A percentile compares a stretch with the other conserved stretches of the same genome.
Evolutionary conservation across 2,329 filamentous ascomycete genomes (phyloP).

Genomic region (Xylaria arbuscula): DNA sequence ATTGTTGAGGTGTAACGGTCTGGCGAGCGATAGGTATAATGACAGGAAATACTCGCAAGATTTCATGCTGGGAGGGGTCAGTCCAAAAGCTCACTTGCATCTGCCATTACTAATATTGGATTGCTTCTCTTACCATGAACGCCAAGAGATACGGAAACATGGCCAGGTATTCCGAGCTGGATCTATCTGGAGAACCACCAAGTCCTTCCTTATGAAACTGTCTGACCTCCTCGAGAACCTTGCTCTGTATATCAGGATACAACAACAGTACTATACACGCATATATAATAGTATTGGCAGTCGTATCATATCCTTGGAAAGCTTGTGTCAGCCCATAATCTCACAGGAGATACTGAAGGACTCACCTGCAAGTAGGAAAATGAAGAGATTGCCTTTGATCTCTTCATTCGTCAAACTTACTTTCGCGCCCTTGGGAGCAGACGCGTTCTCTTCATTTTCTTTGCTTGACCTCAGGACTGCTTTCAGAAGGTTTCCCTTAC

Average conservation of each 20-base stretch:
- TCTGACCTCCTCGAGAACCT: slow-evolving; percentile 1
- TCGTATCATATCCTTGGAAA: slow-evolving; percentile 24
- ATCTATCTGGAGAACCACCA: background rate
- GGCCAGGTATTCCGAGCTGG: slow-evolving; percentile 12
- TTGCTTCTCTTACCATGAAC: slow-evolving; percentile 13
- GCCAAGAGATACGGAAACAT: slow-evolving; percentile 21
- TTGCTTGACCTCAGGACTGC: slow-evolving; percentile 8
- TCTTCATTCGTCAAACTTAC: slow-evolving; percentile 20
- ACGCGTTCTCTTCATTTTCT: background rate
- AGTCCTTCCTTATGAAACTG: background rate
- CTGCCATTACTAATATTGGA: background rate
- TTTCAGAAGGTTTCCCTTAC: slow-evolving; percentile 15
- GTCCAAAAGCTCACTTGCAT: background rate
- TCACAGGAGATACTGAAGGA: background rate
- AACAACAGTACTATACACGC: slow-evolving; percentile 17
- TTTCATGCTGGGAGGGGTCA: slow-evolving; percentile 14
- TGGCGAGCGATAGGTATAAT: slow-evolving; percentile 24
- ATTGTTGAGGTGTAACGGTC: slow-evolving; percentile 6
- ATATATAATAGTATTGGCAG: slow-evolving; percentile 31
- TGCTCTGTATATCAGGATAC: slow-evolving; percentile 21
- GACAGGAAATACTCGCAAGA: slow-evolving; percentile 20
- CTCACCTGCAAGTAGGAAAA: slow-evolving; percentile 23
- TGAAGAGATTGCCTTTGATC: slow-evolving; percentile 24
- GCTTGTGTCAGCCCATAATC: background rate
- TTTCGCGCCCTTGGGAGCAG: background rate